Conservation (phyloP, 495 filamentous ascomycete genomes). For the Penicillium robsamsonii region DNA sequence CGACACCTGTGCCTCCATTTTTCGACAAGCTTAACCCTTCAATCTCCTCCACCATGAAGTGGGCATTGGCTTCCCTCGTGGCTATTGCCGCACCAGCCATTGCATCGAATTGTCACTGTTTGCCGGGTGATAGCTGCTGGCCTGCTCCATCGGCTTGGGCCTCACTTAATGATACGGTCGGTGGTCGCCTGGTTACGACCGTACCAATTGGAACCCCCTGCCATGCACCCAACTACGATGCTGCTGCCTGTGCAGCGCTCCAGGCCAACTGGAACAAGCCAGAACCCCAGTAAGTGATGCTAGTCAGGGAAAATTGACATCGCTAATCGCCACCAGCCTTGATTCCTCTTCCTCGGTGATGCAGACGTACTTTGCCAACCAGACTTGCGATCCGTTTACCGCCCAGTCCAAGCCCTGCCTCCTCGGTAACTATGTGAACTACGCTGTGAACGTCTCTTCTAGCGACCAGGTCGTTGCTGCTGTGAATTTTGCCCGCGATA, state of each 20-base stretch:
- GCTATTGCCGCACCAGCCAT: constrained; percentile 22
- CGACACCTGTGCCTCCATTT: constrained; percentile 12
- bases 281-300: constrained; percentile 25
- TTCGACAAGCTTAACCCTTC: constrained; percentile 7
- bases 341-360: constrained; percentile 43
- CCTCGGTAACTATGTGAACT: constrained; percentile 58
- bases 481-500: constrained; percentile 52
- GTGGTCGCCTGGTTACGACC: constrained; percentile 42
- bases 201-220: constrained; percentile 43
- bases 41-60: constrained; percentile 31
- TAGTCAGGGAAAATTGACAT: neutral
- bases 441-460: constrained; percentile 46
- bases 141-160: constrained; percentile 38
- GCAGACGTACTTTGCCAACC: constrained; percentile 44
- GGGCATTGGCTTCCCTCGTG: constrained; percentile 20
- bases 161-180: constrained; percentile 37
- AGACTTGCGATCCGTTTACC: constrained; percentile 57
- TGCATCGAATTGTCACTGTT: constrained; percentile 21
- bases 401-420: constrained; percentile 46
- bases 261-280: constrained; percentile 25
- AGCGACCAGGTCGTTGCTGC: constrained; percentile 33
- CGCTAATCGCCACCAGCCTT: constrained; percentile 18
- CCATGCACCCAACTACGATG: constrained; percentile 41
- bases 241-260: constrained; percentile 27
- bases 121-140: constrained; percentile 42